Percentiles rank a stretch among this genome's conserved stretches.
Evolutionary conservation across 2,329 filamentous ascomycete species (phyloP).

Genomic region (Huntiella decipiens): DNA sequence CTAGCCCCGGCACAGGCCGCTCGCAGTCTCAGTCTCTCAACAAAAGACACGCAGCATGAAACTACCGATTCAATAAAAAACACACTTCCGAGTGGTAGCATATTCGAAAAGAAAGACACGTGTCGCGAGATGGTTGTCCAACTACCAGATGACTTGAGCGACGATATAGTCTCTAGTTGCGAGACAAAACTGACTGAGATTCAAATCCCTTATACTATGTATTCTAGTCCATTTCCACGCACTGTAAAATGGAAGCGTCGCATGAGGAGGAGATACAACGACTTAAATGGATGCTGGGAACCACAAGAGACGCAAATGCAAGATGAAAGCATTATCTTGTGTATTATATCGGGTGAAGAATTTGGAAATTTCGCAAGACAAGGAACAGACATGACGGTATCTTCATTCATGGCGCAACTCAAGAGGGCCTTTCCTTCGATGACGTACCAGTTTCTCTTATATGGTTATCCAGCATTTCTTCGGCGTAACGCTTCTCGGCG

Average conservation of each 20-base stretch:
- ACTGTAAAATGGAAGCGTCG: conserved; percentile 53
- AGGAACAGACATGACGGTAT: conserved; percentile 16
- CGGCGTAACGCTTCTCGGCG: conserved; percentile 47
- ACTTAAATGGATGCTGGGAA: conserved; percentile 43
- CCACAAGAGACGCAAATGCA: conserved; percentile 33
- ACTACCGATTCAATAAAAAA: background rate
- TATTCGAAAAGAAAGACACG: conserved; percentile 46
- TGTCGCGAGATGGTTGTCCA: conserved; percentile 65
- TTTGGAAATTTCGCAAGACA: conserved; percentile 24
- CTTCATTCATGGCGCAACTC: conserved; percentile 18
- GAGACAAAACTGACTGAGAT: conserved; percentile 31
- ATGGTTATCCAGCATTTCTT: conserved; percentile 47
- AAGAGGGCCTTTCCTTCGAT: conserved; percentile 31
- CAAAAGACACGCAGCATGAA: too few relatives aligned
- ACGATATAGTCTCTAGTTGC: conserved; percentile 26
- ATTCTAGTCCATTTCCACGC: conserved; percentile 27
- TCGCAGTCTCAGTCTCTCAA: too few relatives aligned
- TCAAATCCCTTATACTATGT: conserved; percentile 26
- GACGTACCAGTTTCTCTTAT: conserved; percentile 49
- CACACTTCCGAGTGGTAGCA: background rate
- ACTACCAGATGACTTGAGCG: conserved; percentile 37
- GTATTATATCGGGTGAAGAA: conserved; percentile 41
- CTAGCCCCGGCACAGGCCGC: background rate
- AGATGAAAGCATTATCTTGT: conserved; percentile 42
- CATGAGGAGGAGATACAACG: conserved; percentile 42